Conservation (phyloP, 2,329 filamentous ascomycete species). For the Epichloe brachyelytri region DNA sequence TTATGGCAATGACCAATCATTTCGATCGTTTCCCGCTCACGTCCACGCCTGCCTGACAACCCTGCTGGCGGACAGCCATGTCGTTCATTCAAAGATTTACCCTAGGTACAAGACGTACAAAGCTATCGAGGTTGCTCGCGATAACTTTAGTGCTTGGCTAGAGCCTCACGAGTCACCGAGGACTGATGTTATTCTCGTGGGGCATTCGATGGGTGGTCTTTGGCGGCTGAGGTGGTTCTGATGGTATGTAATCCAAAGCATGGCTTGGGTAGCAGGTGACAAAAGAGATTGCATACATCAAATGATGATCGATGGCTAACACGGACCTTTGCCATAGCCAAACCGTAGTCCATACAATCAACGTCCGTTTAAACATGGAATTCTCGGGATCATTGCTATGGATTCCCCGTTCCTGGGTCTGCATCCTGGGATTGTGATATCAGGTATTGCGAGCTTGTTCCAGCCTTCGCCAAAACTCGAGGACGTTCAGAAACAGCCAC, state of each 20-base stretch:
- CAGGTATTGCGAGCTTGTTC: slow-evolving; percentile 70
- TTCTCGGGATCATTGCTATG: slow-evolving; percentile 69
- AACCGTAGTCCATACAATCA: slow-evolving; percentile 19
- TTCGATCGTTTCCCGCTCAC: slow-evolving; percentile 77
- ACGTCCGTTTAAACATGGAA: slow-evolving; percentile 52
- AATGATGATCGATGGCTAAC: not conserved
- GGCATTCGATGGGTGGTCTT: slow-evolving; percentile 85
- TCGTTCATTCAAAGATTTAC: slow-evolving; percentile 78
- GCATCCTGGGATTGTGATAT: slow-evolving; percentile 76
- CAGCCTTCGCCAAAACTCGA: slow-evolving; percentile 24
- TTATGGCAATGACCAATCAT: slow-evolving; percentile 78
- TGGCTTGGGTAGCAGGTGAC: not conserved
- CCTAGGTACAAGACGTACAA: slow-evolving; percentile 67
- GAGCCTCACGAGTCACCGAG: slow-evolving; percentile 58
- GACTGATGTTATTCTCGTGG: slow-evolving; percentile 71
- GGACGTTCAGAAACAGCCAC: not conserved
- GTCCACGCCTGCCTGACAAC: slow-evolving; percentile 62
- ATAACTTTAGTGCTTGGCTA: slow-evolving; percentile 77
- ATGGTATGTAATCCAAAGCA: slow-evolving; percentile 28
- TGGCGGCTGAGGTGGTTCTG: slow-evolving; percentile 68
- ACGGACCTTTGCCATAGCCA: slow-evolving; percentile 13
- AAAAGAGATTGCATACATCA: too few relatives aligned
- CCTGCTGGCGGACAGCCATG: slow-evolving; percentile 57
- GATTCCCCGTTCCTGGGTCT: slow-evolving; percentile 82
- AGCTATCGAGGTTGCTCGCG: slow-evolving; percentile 57